Evolutionary conservation across 2,329 filamentous ascomycete species (phyloP).

Genomic region (Aspergillus pseudotamarii): DNA sequence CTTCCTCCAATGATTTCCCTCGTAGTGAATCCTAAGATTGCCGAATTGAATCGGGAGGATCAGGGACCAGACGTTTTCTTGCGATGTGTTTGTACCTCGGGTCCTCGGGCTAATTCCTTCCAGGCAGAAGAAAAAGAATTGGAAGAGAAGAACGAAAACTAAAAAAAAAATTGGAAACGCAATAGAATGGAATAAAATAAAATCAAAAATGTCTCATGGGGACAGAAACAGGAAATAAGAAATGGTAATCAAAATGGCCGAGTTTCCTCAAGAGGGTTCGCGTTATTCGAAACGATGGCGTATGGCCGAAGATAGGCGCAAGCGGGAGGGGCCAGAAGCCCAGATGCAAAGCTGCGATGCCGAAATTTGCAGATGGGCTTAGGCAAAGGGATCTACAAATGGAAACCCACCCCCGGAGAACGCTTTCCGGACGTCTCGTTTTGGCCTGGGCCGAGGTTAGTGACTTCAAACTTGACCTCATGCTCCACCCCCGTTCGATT

Average conservation of each 20-base stretch:
- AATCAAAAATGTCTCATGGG: neutral
- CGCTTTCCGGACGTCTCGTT: conserved; percentile 13
- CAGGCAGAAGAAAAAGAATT: neutral
- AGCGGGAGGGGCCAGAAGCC: neutral
- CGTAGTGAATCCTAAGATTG: conserved; percentile 9
- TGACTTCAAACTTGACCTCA: neutral
- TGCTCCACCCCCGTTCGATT: neutral
- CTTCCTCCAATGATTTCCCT: neutral
- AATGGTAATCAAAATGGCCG: neutral
- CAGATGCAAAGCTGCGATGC: neutral
- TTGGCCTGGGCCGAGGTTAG: conserved; percentile 13
- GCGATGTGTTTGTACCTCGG: conserved; percentile 21
- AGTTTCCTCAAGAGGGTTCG: neutral
- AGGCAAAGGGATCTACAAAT: conserved; percentile 11
- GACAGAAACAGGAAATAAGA: neutral
- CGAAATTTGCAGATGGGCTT: conserved; percentile 3
- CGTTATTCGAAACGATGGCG: conserved; percentile 6
- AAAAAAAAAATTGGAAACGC: neutral
- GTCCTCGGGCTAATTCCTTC: conserved; percentile 22
- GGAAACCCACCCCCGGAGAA: conserved; percentile 17
- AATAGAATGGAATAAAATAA: neutral
- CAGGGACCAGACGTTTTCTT: conserved; percentile 16
- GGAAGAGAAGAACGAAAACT: neutral
- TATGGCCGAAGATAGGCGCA: conserved; percentile 13
- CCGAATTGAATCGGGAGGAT: conserved; percentile 21